phyloP scores from a whole-genome alignment of 441 rosid species.

The Hypseocharis bilobata region DNA sequence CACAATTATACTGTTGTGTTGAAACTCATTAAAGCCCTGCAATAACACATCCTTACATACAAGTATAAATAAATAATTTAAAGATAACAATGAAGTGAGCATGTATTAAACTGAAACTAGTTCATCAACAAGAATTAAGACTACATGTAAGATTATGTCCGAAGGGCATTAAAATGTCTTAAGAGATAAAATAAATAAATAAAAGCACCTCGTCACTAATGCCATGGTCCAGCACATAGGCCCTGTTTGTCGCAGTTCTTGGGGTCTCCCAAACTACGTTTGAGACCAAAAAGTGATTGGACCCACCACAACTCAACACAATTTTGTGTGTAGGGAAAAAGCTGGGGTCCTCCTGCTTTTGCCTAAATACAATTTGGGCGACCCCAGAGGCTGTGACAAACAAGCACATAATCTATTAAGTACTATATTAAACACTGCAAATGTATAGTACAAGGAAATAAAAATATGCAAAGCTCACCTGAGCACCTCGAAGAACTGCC shows the following conservation, averaged over 20 bases:
- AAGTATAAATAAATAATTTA: neutral
- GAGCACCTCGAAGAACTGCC: conserved; percentile 96
- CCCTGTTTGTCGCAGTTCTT: too few species aligned
- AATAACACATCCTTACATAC: neutral
- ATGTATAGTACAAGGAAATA: neutral
- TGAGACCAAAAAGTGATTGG: too few species aligned
- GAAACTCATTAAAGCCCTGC: neutral
- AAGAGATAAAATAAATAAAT: too few species aligned
- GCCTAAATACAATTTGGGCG: neutral
- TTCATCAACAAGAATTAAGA: neutral
- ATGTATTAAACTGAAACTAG: neutral
- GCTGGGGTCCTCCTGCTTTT: too few species aligned
- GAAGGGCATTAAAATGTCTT: too few species aligned
- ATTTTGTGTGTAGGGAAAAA: too few species aligned
- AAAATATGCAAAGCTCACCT: conserved; percentile 46
- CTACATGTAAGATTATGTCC: too few species aligned
- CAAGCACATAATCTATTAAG: neutral
- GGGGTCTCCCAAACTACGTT: too few species aligned
- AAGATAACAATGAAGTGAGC: neutral
- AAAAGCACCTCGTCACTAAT: too few species aligned
- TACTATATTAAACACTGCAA: neutral
- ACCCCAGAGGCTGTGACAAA: neutral
- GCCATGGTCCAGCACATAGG: too few species aligned
- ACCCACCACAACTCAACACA: too few species aligned
- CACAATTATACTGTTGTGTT: neutral